Percentiles rank a stretch among this genome's conserved stretches.
These are phyloP conservation scores for Yamadazyma pseudoaaseri DNA, from an alignment of 1,139 yeast genomes.

Conservation along the genomic window DNA sequence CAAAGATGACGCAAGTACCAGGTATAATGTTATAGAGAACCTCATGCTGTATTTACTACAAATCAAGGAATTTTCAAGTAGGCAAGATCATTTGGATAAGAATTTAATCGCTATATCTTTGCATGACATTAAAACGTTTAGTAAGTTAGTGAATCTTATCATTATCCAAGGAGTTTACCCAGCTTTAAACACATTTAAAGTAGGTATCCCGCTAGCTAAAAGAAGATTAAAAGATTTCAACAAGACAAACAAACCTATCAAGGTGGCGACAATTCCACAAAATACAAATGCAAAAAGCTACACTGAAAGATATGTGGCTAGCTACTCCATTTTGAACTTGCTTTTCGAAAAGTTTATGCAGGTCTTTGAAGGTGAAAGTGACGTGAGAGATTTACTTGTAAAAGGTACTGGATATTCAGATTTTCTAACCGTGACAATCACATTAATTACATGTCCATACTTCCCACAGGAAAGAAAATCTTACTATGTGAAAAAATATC, in stretches of 20 bases:
- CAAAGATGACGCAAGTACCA: conserved; percentile 4
- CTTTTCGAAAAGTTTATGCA: conserved; percentile 32
- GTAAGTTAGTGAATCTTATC: conserved; percentile 59
- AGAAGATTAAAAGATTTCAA: conserved; percentile 51
- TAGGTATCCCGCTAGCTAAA: conserved; percentile 67
- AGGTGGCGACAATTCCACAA: conserved; percentile 17
- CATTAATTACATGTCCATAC: conserved; percentile 46
- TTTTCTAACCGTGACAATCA: conserved; percentile 55
- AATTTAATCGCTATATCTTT: conserved; percentile 68
- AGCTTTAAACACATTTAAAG: conserved; percentile 47
- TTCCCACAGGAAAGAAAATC: conserved; percentile 15
- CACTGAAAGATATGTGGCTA: conserved; percentile 13
- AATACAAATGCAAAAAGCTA: conserved; percentile 13
- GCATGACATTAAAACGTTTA: conserved; percentile 77
- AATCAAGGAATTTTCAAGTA: conserved; percentile 36
- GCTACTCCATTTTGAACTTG: conserved; percentile 28
- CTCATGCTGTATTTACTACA: conserved; percentile 31
- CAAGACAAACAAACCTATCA: conserved; percentile 23
- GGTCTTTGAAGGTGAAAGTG: conserved; percentile 42
- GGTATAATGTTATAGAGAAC: conserved; percentile 24
- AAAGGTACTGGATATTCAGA: conserved; percentile 78
- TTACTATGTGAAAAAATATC: conserved; percentile 13
- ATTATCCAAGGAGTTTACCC: conserved; percentile 74
- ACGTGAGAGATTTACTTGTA: conserved; percentile 54
- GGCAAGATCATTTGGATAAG: conserved; percentile 21